Percentiles rank a stretch among this genome's conserved stretches.
Conservation (phyloP, 2,329 filamentous ascomycete genomes). For the Colletotrichum scovillei region DNA sequence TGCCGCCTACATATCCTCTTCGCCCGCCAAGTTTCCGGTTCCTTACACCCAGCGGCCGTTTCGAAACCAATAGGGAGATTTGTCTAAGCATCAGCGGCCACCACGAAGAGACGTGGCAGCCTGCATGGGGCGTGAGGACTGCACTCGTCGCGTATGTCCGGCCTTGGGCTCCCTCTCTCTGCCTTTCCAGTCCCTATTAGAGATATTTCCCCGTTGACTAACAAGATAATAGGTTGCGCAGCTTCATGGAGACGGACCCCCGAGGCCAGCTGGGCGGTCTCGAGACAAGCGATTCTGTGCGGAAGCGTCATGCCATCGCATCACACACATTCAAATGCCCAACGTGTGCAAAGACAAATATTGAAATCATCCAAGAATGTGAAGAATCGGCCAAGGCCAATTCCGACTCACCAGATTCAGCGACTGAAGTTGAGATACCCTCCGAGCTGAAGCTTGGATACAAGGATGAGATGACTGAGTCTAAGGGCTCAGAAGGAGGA, state of each 20-base stretch:
- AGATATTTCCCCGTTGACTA: background rate
- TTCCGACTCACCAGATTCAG: conserved; percentile 39
- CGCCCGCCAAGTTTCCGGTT: conserved; percentile 97
- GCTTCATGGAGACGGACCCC: conserved; percentile 93
- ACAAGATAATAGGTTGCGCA: conserved; percentile 65
- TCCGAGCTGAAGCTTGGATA: conserved; percentile 74
- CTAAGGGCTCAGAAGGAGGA: conserved; percentile 23
- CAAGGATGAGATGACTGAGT: conserved; percentile 74
- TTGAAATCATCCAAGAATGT: conserved; percentile 78
- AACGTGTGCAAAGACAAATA: conserved; percentile 77
- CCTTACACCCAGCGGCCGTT: conserved; percentile 88
- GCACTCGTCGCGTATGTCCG: conserved; percentile 73
- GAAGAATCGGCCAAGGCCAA: conserved; percentile 65
- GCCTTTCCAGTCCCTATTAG: background rate
- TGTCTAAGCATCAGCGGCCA: conserved; percentile 94
- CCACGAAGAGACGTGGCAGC: conserved; percentile 99
- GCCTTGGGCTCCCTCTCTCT: background rate
- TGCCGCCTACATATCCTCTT: conserved; percentile 90
- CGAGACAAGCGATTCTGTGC: conserved; percentile 76
- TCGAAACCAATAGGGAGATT: conserved; percentile 97
- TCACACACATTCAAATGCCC: conserved; percentile 76
- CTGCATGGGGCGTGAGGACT: conserved; percentile 95
- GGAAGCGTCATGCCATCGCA: conserved; percentile 76
- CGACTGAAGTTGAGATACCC: conserved; percentile 62
- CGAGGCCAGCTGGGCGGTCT: conserved; percentile 91